These are phyloP conservation scores for Ogataea saltuana DNA, from an alignment of 805 yeast genomes.

Conservation along the genomic window DNA sequence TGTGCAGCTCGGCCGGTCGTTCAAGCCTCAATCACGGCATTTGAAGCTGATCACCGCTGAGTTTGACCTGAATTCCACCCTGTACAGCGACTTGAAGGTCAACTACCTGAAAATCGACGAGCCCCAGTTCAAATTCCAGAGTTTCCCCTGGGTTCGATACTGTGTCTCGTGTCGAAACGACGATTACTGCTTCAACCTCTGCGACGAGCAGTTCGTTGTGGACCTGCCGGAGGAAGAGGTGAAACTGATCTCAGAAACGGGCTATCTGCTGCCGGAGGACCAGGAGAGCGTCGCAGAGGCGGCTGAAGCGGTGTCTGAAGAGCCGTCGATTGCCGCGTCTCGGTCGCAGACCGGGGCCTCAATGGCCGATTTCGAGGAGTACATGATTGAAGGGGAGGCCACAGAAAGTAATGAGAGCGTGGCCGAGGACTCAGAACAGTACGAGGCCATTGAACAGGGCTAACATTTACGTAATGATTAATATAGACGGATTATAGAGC, in stretches of 20 bases:
- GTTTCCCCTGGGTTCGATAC: slow-evolving; percentile 81
- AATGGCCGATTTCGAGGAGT: slow-evolving; percentile 3
- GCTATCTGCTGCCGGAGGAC: neutral
- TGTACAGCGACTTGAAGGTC: slow-evolving; percentile 66
- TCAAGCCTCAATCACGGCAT: slow-evolving; percentile 2
- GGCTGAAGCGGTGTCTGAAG: neutral
- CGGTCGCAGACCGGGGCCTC: neutral
- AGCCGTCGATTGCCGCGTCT: neutral
- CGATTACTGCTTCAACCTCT: slow-evolving; percentile 33
- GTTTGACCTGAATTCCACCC: slow-evolving; percentile 63
- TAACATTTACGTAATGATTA: slow-evolving; percentile 1
- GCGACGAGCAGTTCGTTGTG: slow-evolving; percentile 25
- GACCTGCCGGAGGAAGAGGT: slow-evolving; percentile 13
- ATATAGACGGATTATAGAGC: neutral
- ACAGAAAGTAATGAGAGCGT: neutral
- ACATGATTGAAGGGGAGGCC: slow-evolving; percentile 20
- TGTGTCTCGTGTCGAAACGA: slow-evolving; percentile 39
- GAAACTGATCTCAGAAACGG: neutral
- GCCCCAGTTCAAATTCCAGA: slow-evolving; percentile 51
- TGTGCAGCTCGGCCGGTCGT: neutral
- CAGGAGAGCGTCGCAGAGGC: neutral
- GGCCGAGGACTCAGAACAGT: no score
- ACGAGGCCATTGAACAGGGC: slow-evolving; percentile 1
- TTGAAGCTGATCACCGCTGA: slow-evolving; percentile 22
- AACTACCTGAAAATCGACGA: slow-evolving; percentile 69